phyloP scores from a whole-genome alignment of 2,329 filamentous ascomycete species.

The Arthrobotrys musiformis region DNA sequence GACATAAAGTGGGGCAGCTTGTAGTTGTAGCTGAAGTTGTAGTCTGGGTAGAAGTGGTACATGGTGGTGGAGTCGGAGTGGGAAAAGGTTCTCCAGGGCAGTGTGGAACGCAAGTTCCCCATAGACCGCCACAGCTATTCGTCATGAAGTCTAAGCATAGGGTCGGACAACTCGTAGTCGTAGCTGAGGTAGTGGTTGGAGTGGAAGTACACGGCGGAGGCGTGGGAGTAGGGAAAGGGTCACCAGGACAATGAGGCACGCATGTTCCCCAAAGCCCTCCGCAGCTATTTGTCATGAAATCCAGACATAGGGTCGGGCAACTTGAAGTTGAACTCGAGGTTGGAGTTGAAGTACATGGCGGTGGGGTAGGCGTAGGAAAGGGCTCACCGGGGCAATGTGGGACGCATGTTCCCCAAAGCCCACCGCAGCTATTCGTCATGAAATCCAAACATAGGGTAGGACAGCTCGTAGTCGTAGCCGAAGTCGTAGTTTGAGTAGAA shows the following conservation, averaged over 20 bases:
- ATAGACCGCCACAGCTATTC: constrained; percentile 8
- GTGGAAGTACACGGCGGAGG: no score
- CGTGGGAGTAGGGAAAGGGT: neutral
- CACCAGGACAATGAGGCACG: neutral
- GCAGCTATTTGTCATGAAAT: neutral
- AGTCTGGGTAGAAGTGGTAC: neutral
- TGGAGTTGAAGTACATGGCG: constrained; percentile 1
- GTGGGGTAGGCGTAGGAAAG: neutral
- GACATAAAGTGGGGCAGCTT: no score
- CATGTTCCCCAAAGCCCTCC: neutral
- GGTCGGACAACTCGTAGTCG: constrained; percentile 2
- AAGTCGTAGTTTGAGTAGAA: neutral
- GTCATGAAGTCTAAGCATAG: constrained; percentile 13
- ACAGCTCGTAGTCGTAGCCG: neutral
- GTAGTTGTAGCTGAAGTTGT: constrained; percentile 6
- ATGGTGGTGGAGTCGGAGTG: neutral
- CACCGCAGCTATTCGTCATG: constrained; percentile 4
- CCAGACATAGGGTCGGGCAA: neutral
- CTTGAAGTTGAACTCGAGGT: neutral
- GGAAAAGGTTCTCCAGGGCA: constrained; percentile 4
- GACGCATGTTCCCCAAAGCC: constrained; percentile 8
- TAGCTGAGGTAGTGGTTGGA: neutral
- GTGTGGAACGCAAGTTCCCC: constrained; percentile 7
- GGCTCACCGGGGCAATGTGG: neutral
- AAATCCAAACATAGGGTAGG: neutral